phyloP scores from a whole-genome alignment of 2,329 filamentous ascomycete genomes.

The Eutypella sp. region DNA sequence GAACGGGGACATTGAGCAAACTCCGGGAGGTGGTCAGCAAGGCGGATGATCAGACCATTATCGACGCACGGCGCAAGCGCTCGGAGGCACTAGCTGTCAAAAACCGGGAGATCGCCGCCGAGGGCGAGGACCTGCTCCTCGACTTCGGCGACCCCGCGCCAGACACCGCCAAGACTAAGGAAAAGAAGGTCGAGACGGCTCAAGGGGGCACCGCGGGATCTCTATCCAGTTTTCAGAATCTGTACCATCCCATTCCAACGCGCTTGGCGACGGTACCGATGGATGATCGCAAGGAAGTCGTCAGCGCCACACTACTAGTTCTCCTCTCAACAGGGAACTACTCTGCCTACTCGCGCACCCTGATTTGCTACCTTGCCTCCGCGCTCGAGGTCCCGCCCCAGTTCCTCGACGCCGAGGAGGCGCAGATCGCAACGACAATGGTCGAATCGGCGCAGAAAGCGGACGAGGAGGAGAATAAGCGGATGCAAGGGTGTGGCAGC shows the following conservation, averaged over 20 bases:
- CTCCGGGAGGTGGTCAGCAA: constrained; percentile 62
- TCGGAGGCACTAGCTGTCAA: constrained; percentile 36
- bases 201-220: constrained; percentile 4
- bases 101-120: constrained; percentile 28
- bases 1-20: constrained; percentile 61
- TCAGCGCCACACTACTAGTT: constrained; percentile 67
- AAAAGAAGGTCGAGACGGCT: not conserved
- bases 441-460: constrained; percentile 59
- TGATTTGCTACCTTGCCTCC: constrained; percentile 64
- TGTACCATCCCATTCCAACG: constrained; percentile 50
- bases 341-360: constrained; percentile 64
- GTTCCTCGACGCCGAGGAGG: constrained; percentile 64
- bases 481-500: constrained; percentile 27
- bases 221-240: constrained; percentile 40
- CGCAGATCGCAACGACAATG: constrained; percentile 69
- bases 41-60: constrained; percentile 42
- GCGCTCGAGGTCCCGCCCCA: constrained; percentile 58
- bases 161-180: not conserved
- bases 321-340: constrained; percentile 70
- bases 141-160: constrained; percentile 36
- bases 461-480: constrained; percentile 29
- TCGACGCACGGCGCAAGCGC: constrained; percentile 42
- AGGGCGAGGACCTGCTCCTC: constrained; percentile 38
- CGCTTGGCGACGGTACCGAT: constrained; percentile 52
- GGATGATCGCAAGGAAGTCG: constrained; percentile 55